These are phyloP conservation scores for Capsaspora owczarzaki DNA, from an alignment of 78 protist genomes.

Conservation along the genomic window DNA sequence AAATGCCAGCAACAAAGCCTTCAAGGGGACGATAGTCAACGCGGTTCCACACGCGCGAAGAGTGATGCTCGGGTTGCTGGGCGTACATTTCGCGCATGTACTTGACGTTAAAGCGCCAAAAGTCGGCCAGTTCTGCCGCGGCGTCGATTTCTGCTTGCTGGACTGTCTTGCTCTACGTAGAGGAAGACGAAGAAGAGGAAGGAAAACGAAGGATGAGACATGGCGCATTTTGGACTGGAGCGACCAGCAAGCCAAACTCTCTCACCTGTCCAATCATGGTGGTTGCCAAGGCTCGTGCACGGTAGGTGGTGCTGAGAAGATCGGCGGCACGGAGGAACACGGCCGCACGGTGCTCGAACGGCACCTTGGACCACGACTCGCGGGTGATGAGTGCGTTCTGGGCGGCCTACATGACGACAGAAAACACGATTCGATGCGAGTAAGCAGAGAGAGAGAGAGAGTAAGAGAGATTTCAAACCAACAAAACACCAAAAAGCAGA, in stretches of 20 bases:
- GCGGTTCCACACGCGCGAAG: conserved; percentile 71
- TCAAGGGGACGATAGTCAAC: conserved; percentile 80
- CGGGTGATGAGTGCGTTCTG: conserved; percentile 15
- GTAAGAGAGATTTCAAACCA: too few relatives aligned
- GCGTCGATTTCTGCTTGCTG: conserved; percentile 93
- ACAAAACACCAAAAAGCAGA: too few relatives aligned
- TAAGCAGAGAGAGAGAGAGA: too few relatives aligned
- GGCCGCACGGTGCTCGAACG: conserved; percentile 65
- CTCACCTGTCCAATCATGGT: conserved; percentile 59
- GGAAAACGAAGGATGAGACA: too few relatives aligned
- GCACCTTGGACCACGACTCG: conserved; percentile 45
- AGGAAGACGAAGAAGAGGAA: too few relatives aligned
- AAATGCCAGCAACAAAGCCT: conserved; percentile 82
- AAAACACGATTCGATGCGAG: too few relatives aligned
- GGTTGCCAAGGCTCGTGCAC: conserved; percentile 29
- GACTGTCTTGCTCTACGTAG: conserved; percentile 76
- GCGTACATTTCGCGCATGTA: conserved; percentile 63
- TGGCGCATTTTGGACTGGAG: too few relatives aligned
- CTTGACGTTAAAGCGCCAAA: conserved; percentile 72
- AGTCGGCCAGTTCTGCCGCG: conserved; percentile 78
- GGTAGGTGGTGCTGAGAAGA: conserved; percentile 56
- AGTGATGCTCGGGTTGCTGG: conserved; percentile 68
- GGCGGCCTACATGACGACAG: too few relatives aligned
- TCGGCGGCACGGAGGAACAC: conserved; percentile 80
- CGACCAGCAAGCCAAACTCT: too few relatives aligned